phyloP scores from a whole-genome alignment of 1,284 basidiomycete genomes.

The Veloboletus limbatus region DNA sequence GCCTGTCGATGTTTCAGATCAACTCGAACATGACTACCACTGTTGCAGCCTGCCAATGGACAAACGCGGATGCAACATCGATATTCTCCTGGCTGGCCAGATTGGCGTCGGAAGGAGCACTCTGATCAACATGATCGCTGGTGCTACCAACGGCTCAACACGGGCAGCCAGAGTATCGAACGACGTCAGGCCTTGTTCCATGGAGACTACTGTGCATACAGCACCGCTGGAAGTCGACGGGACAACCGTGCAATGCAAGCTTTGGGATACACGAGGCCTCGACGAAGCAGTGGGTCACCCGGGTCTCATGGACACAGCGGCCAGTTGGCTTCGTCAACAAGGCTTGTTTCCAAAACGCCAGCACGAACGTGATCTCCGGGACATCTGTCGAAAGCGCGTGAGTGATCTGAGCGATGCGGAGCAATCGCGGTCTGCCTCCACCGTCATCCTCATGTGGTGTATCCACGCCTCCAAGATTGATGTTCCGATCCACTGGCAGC shows the following conservation, averaged over 20 bases:
- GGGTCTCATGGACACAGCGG: constrained; percentile 20
- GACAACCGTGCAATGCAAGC: constrained; percentile 10
- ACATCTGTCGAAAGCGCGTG: constrained; percentile 19
- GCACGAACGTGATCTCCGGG: constrained; percentile 22
- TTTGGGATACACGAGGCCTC: constrained; percentile 31
- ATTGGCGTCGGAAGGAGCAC: constrained; percentile 30
- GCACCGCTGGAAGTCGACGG: constrained; percentile 7
- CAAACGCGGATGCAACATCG: neutral
- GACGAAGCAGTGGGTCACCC: constrained; percentile 28
- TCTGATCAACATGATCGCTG: constrained; percentile 28
- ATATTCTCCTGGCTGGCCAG: constrained; percentile 28
- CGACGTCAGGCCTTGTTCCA: constrained; percentile 25
- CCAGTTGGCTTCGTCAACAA: constrained; percentile 27
- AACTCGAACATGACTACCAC: neutral
- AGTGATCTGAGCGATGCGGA: constrained; percentile 12
- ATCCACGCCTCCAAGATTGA: constrained; percentile 33
- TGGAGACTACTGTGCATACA: constrained; percentile 19
- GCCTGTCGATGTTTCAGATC: neutral
- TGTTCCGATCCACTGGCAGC: constrained; percentile 25
- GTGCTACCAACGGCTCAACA: constrained; percentile 9
- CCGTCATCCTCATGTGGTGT: constrained; percentile 26
- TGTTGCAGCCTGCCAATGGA: constrained; percentile 1
- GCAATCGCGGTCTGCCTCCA: constrained; percentile 2
- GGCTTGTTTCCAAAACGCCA: constrained; percentile 20
- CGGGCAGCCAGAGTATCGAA: constrained; percentile 24